phyloP scores from a whole-genome alignment of 78 protist genomes.

The Dictyostelium capitatum region DNA sequence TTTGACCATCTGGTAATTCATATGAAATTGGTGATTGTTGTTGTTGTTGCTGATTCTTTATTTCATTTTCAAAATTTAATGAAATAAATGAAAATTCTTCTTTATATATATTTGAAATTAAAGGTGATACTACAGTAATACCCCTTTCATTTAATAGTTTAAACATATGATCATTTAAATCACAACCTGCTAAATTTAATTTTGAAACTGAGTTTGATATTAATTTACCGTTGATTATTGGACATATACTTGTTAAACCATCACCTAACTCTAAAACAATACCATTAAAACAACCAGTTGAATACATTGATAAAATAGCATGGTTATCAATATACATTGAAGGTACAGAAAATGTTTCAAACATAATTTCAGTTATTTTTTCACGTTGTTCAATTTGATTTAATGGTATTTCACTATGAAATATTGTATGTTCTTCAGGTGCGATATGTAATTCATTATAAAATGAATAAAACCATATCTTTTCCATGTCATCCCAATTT shows the following conservation, averaged over 20 bases:
- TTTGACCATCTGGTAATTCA: too few species aligned
- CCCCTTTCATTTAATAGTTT: constrained; percentile 83
- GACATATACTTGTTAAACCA: constrained; percentile 17
- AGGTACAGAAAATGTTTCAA: not conserved
- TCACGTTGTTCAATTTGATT: constrained; percentile 85
- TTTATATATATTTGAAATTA: constrained; percentile 76
- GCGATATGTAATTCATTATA: too few species aligned
- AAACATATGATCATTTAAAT: constrained; percentile 93
- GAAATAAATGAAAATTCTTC: constrained; percentile 58
- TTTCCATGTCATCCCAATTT: too few species aligned
- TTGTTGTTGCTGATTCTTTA: constrained; percentile 29
- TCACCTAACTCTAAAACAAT: too few species aligned
- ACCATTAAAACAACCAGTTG: not conserved
- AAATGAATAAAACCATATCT: constrained; percentile 91
- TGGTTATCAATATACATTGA: constrained; percentile 85
- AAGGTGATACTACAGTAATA: constrained; percentile 45
- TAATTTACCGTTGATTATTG: constrained; percentile 54
- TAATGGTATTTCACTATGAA: constrained; percentile 74
- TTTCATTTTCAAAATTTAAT: too few species aligned
- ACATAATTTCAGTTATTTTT: too few species aligned
- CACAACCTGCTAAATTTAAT: constrained; percentile 96
- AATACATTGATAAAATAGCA: constrained; percentile 16
- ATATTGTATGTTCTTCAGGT: constrained; percentile 49
- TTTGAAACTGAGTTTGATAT: constrained; percentile 93
- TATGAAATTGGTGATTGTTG: constrained; percentile 7